Base-by-base conservation (phyloP, 139 green algal species). In the Pseudopediastrum boryanum region DNA sequence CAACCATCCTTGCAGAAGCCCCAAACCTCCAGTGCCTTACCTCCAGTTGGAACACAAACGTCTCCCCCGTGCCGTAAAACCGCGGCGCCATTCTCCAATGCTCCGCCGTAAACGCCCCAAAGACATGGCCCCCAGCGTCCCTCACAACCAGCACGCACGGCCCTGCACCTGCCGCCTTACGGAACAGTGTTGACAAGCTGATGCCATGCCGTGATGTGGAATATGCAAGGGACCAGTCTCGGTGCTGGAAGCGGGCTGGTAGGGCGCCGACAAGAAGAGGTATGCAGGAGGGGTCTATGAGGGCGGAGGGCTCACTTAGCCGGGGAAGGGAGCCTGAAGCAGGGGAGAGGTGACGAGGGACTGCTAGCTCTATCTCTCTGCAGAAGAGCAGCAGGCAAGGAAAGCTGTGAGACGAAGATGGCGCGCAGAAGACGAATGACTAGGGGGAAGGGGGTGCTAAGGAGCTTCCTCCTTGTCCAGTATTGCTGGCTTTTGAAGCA, bases 11-110 rank as follows among this genome's bases (percentile, higher is more conserved):
- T 16, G 16, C 42, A 42, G 42, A 27, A 42, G 4, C 3, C 8
- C 1, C 10, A 4, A 25, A 27, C 35, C 48, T 12, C 35, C 67
- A 27, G 5, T 4, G 44, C 46, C 86, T 16, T 70, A 89, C 81
- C 78, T 89, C 82, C 13, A 96, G 61, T 67, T 93, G 86, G 75
- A 97, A 97, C 6, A 95, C 92, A 68, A 97, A 96, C 5, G 83
- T 92, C 82, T 96, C 91, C 0, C 92, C 93, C 0, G 83, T 94
- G 66, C 92, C 92, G 79, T 92, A 96, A 84, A 93, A 97, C 44
- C 92, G 81, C 3, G 89, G 82, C 0, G 73, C 71, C 2, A 90
- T 70, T 39, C 62, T 74, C 93, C 93, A 97, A 36, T 59, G 42
- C 38, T 97, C 93, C 0, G 88, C 78, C 3, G 83, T 85, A 82